Evolutionary conservation across 2,329 filamentous ascomycete genomes (phyloP), one percentile per base, ranked within the genome.

Genomic region (Aureobasidium pullulans): DNA sequence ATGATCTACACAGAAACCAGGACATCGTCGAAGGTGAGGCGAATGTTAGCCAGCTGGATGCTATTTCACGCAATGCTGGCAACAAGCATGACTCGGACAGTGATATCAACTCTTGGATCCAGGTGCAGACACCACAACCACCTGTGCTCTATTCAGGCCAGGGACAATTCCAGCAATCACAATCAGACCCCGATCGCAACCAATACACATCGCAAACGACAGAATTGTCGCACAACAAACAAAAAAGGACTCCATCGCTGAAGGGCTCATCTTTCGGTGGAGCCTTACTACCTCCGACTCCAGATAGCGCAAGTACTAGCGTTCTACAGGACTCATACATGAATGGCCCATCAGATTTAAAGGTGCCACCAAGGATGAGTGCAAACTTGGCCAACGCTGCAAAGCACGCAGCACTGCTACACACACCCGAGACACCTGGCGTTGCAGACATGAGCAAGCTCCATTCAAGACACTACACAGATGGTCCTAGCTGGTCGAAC

Each of bases 271-370:
- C 64, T 3, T 69, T 68, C 32, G 67, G 64, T 16, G 64, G 66
- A 34, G 65, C 64, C 36, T 59, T 70, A 9, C 60, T 71, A 15
- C 69, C 69, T 28, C 70, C 70, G 9, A 72, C 69, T 4, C 69
- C 70, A 6, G 68, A 69, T 29, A 72, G 68, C 50, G 69, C 62
- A 8, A 69, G 65, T 57, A 72, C 70, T 4, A 64, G 64, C 7
- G 68, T 71, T 64, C 63, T 71, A 23, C 68, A 69, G 43, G 62
- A 62, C 6, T 71, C 69, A 1, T 64, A 64, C 32, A 57, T 57
- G 32, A 40, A 5, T 15, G 23, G 34, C 10, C 23, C 16, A 15
- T 2, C 23, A 29, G 23, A 46, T 19, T 2, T 1, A n/a, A 48
- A 32, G 10, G 19, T 11, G 31, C 54, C 40, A 2, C 49, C 28